Evolutionary conservation across 768 basidiomycete genomes (phyloP), one percentile per base, ranked within the genome.

Genomic region (Scleroderma bovista): DNA sequence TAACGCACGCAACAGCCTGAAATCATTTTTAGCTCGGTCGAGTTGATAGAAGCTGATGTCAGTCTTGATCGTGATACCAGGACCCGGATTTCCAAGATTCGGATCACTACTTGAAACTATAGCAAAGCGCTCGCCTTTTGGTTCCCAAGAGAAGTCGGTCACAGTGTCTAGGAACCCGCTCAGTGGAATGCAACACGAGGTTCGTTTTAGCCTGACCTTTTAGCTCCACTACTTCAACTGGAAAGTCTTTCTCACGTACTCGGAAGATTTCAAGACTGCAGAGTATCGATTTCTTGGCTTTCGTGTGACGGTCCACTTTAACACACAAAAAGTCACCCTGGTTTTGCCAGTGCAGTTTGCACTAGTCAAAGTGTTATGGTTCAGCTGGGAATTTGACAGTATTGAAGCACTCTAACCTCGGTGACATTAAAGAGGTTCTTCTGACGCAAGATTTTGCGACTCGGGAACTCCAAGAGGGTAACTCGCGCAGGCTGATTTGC

Each of bases 371-470:
- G 24, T 23, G 8, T 24, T 26, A 4, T 38, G 16, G 51, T 53
- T 38, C 46, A 42, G 13, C 29, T 43, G 32, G 23, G 34, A 16
- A 13, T 50, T 23, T 26, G 44, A 48, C 33, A 23, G 41, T 52
- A 56, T 17, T 34, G 17, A 38, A 51, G 15, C 16, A 39, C 23
- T 75, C 81, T 58, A 60, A 93, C 95, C 78, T 97, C 95, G 2
- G 92, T 84, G 48, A 99, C 96, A 63, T 95, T 94, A 76, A 98
- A 98, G 53, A 99, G 65, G 67, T 99, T 98, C 76, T 98, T 99
- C 60, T 92, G 88, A 38, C 96, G 82, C 46, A 98, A 68, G 55
- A 89, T 81, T 41, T 75, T 74, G 44, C 95, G 83, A 61, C 80
- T 83, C 1, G 96, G 96, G 71, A 98, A 88, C 59, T 78, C 80